These are phyloP conservation scores for Wickerhamiella siamensis DNA, from an alignment of 805 yeast species.

Conservation along the genomic window DNA sequence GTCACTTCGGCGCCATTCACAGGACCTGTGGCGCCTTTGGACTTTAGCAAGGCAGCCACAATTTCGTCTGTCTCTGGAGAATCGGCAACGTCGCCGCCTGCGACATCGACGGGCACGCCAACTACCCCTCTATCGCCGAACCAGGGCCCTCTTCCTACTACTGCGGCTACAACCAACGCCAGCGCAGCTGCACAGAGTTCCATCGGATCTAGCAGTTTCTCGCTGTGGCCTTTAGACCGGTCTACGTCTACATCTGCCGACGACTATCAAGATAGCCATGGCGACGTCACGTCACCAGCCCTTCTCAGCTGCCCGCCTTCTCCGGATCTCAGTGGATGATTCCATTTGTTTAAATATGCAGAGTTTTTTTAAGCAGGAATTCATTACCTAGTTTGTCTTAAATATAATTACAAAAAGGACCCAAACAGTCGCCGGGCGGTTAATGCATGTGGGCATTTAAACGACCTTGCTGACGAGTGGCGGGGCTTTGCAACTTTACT, in stretches of 20 bases:
- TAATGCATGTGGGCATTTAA: too few species aligned
- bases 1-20: not conserved
- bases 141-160: not conserved
- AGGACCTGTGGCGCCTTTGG: not conserved
- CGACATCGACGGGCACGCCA: not conserved
- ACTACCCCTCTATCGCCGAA: not conserved
- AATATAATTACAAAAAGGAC: too few species aligned
- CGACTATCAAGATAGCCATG: not conserved
- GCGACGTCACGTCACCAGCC: conserved; percentile 12
- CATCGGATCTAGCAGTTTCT: too few species aligned
- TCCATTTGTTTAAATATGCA: too few species aligned
- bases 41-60: not conserved
- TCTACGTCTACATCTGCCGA: not conserved
- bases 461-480: too few species aligned
- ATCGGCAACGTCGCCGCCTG: not conserved
- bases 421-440: too few species aligned
- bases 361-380: too few species aligned
- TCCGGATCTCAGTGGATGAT: conserved; percentile 6
- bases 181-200: not conserved
- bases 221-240: not conserved
- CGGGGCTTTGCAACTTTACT: too few species aligned
- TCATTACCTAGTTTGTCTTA: too few species aligned
- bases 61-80: too few species aligned
- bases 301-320: conserved; percentile 19
- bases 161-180: too few species aligned